Conservation (phyloP, 768 basidiomycete species). For the Tricholoma terreum region DNA sequence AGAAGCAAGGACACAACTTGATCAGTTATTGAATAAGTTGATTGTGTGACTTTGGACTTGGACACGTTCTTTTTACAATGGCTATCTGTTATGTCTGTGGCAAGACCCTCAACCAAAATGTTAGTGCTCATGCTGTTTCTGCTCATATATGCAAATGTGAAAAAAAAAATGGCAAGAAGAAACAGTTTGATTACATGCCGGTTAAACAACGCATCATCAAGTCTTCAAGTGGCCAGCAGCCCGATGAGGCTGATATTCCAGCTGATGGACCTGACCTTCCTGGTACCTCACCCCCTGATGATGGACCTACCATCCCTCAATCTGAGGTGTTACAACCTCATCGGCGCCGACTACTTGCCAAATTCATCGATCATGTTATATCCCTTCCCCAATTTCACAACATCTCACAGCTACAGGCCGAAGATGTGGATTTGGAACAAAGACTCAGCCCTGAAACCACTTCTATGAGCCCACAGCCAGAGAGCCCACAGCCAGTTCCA, state of each 20-base stretch:
- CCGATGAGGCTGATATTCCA: background rate
- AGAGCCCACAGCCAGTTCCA: background rate
- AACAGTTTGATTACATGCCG: background rate
- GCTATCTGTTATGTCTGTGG: too few relatives aligned
- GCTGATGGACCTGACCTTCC: background rate
- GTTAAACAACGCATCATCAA: background rate
- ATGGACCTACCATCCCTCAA: too few relatives aligned
- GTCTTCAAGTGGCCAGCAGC: background rate
- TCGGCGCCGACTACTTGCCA: background rate
- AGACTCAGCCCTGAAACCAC: background rate
- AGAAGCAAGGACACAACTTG: too few relatives aligned
- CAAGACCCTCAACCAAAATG: too few relatives aligned
- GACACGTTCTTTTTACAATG: too few relatives aligned
- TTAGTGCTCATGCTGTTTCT: too few relatives aligned
- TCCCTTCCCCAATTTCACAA: background rate
- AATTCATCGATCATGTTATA: background rate
- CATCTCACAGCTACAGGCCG: background rate
- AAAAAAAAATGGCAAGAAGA: background rate
- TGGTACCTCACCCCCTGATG: background rate
- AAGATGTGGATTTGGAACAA: background rate
- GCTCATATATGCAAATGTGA: background rate
- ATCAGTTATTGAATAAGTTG: too few relatives aligned
- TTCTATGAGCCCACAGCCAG: background rate
- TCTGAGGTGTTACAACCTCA: background rate
- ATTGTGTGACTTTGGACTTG: too few relatives aligned